Conservation (phyloP, 768 basidiomycete genomes). For the Boletus subparvulus region DNA sequence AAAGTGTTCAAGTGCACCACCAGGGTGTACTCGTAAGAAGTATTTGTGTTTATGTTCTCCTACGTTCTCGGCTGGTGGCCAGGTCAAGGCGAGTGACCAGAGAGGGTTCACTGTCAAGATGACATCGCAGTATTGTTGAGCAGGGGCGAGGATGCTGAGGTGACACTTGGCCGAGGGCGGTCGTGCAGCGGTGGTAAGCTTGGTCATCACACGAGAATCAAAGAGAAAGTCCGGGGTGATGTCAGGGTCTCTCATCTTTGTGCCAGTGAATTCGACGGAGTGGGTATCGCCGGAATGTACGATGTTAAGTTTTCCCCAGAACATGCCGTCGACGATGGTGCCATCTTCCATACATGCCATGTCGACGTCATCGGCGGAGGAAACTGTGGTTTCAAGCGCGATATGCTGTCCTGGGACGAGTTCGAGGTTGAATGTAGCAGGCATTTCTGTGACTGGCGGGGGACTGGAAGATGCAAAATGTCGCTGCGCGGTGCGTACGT, state of each 20-base stretch:
- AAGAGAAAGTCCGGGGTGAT: conserved; percentile 68
- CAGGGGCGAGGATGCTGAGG: conserved; percentile 69
- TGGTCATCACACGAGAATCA: conserved; percentile 75
- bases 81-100: conserved; percentile 75
- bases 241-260: conserved; percentile 64
- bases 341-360: conserved; percentile 93
- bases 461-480: conserved; percentile 34
- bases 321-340: conserved; percentile 78
- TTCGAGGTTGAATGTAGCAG: conserved; percentile 80
- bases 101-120: conserved; percentile 65
- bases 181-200: conserved; percentile 71
- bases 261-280: conserved; percentile 80
- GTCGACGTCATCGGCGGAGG: conserved; percentile 78
- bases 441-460: conserved; percentile 83
- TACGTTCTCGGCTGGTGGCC: conserved; percentile 73
- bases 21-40: conserved; percentile 79
- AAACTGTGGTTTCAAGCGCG: conserved; percentile 74
- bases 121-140: conserved; percentile 78
- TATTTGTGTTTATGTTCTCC: conserved; percentile 76
- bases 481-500: conserved; percentile 7
- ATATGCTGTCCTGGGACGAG: conserved; percentile 76
- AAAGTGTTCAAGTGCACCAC: conserved; percentile 85
- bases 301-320: conserved; percentile 87
- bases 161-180: conserved; percentile 76
- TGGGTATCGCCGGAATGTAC: conserved; percentile 77